phyloP scores from a whole-genome alignment of 2,329 filamentous ascomycete species.

The Dryadomyces sulphureus region DNA sequence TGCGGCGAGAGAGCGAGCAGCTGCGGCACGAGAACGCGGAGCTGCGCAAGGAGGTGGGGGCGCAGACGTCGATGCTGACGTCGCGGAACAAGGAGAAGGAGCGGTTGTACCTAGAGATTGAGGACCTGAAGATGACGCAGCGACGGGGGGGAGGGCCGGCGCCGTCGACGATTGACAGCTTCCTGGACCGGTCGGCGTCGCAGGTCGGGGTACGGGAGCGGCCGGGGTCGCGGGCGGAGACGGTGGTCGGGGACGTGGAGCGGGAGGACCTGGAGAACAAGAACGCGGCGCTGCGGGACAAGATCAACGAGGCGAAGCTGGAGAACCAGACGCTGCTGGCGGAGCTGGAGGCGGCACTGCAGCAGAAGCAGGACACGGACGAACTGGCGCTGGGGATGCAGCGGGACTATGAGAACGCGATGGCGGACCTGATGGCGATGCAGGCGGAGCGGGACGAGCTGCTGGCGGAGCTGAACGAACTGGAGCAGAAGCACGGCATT shows the following conservation, averaged over 20 bases:
- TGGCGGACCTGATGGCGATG: slow-evolving; percentile 65
- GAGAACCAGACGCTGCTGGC: slow-evolving; percentile 77
- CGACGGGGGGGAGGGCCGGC: slow-evolving; percentile 48
- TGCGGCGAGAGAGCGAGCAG: slow-evolving; percentile 54
- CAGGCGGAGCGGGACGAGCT: slow-evolving; percentile 72
- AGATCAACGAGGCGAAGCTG: slow-evolving; percentile 71
- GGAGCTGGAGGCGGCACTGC: slow-evolving; percentile 62
- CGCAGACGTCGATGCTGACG: slow-evolving; percentile 94
- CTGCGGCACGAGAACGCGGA: slow-evolving; percentile 87
- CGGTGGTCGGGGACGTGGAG: slow-evolving; percentile 55
- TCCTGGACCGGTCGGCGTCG: slow-evolving; percentile 72
- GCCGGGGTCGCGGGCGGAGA: slow-evolving; percentile 44
- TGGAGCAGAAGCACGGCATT: slow-evolving; percentile 19
- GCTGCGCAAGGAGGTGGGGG: slow-evolving; percentile 78
- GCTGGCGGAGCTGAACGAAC: slow-evolving; percentile 29
- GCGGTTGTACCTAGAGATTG: slow-evolving; percentile 88
- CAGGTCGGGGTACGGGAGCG: slow-evolving; percentile 61
- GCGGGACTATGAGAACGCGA: slow-evolving; percentile 56
- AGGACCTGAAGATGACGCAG: slow-evolving; percentile 82
- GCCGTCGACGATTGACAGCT: slow-evolving; percentile 65
- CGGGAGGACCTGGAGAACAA: slow-evolving; percentile 77
- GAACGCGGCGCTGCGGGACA: slow-evolving; percentile 71
- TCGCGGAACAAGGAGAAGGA: slow-evolving; percentile 93
- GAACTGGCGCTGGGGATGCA: slow-evolving; percentile 49
- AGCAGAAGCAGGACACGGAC: slow-evolving; percentile 45